Base-by-base conservation (phyloP, 139 green algal genomes). In the Spirogloea muscicola region DNA sequence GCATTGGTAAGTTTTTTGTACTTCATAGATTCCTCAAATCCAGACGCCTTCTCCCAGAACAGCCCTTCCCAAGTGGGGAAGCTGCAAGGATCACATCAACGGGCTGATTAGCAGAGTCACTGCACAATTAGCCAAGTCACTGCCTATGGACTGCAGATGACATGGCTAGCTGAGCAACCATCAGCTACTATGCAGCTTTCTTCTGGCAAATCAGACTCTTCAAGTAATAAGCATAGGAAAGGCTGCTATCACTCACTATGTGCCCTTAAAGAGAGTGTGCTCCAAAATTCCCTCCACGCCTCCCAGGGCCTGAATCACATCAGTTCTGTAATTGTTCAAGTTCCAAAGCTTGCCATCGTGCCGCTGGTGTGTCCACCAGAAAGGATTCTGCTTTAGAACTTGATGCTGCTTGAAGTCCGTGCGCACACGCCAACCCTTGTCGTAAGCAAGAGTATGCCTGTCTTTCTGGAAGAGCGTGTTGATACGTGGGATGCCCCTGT, bases 1-100 rank as follows among this genome's bases (percentile, higher is more conserved):
- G 94, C 94, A 83, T 98, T 98, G 60, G 94, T 99, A 61, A 99
- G 88, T 89, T 98, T 98, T 88, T 98, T 99, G 90, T 96, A 99
- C 88, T 97, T 96, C 93, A 98, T 96, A 57, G 63, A 87, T 87
- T 98, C 93, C 88, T 89, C 85, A 48, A 88, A 89, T n/a, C 84
- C 82, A 3, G 70, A 87, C n/a, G 87, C 91, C 87, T 99, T 99
- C 87, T 99, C 94, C 94, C 94, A 99, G 85, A 99, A 99, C 42
- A 99, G 92, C 48, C 94, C 94, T 88, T 99, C 94, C 94, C 94
- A 99, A n/a, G 94, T 99, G 68, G 94, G 94, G 90, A 99, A 99
- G 87, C 59, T 68, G 59, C 59, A 68, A 31, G 9, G 52, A 62
- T 62, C 21, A 21, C 46, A 55, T 21, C 96, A 96, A 27, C 91